Base-by-base conservation (phyloP, 2,329 filamentous ascomycete species). In the Venturiaceae sp. region DNA sequence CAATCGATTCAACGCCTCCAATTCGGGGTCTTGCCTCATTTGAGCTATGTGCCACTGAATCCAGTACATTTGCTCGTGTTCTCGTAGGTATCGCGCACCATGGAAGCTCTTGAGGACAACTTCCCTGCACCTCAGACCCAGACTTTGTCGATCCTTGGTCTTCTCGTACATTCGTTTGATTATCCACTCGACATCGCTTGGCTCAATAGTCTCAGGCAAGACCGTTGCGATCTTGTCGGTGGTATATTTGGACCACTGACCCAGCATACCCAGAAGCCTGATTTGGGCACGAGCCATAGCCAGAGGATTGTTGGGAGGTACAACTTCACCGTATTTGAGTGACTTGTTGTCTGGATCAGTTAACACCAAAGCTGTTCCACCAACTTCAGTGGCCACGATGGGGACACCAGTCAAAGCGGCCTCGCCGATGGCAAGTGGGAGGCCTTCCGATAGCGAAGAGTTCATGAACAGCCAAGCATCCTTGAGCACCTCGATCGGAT, bases 401-500 rank as follows among this genome's bases (percentile, higher is more conserved):
- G 74, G 75, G 1, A 74, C 74, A 19, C 75, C 74, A 5, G 74
- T 75, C n/a, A 77, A 63, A 34, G 75, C 74, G 32, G 75, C 74
- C 65, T 77, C 74, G 28, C 74, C 74, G n/a, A 77, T 66, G 0
- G 74, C 75, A 1, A 77, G 65, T 4, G 74, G 74, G 0, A 77
- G 66, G 57, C 74, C 74, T 66, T 77, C 74, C 1, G 73, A 75
- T 1, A 77, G 63, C 14, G 74, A 76, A 0, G 74, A 76, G 64
- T 76, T 76, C 11, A 76, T 66, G 69, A 83, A 83, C 11, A 82
- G 71, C 80, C 80, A 82, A 33, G 79, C 79, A 60, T 80, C 77
- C 61, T 81, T 75, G 21, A 82, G 72, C 3, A 81, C 79, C 56
- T 78, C 76, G 62, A 76, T 75, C 0, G 80, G 79, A 59, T 78